These are phyloP conservation scores for Cladophialophora yegresii DNA, from an alignment of 2,329 filamentous ascomycete genomes.

Conservation along the genomic window DNA sequence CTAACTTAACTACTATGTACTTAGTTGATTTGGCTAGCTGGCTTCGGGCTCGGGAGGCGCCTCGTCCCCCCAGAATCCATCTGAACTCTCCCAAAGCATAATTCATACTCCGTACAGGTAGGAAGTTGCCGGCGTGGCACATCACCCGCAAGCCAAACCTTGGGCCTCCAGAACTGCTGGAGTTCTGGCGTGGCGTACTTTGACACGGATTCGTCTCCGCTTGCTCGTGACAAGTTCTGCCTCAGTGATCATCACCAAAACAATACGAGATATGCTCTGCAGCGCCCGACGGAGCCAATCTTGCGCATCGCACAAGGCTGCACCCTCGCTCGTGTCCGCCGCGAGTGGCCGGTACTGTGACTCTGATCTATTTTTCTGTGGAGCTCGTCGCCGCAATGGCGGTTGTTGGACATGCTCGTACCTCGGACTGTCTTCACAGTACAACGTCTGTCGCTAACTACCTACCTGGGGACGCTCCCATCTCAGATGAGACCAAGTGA, in stretches of 20 bases:
- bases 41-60: slow-evolving; percentile 4
- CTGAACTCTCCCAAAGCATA: background rate
- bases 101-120: no score
- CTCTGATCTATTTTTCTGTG: background rate
- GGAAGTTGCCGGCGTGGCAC: background rate
- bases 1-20: background rate
- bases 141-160: background rate
- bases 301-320: background rate
- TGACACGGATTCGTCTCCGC: background rate
- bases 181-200: background rate
- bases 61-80: background rate
- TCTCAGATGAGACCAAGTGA: background rate
- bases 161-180: background rate
- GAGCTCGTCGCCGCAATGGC: background rate
- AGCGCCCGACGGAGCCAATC: background rate
- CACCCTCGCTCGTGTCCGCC: background rate
- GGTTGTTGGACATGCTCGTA: background rate
- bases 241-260: background rate
- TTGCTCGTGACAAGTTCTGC: background rate
- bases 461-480: background rate
- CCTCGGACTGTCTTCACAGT: background rate
- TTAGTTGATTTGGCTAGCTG: background rate
- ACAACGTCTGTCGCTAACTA: background rate
- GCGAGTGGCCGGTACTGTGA: background rate
- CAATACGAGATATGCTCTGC: background rate